A percentile compares a stretch with the other conserved stretches of the same genome.
These are phyloP conservation scores for Cladosporium sp. DNA, from an alignment of 2,329 filamentous ascomycete species.

Conservation along the genomic window DNA sequence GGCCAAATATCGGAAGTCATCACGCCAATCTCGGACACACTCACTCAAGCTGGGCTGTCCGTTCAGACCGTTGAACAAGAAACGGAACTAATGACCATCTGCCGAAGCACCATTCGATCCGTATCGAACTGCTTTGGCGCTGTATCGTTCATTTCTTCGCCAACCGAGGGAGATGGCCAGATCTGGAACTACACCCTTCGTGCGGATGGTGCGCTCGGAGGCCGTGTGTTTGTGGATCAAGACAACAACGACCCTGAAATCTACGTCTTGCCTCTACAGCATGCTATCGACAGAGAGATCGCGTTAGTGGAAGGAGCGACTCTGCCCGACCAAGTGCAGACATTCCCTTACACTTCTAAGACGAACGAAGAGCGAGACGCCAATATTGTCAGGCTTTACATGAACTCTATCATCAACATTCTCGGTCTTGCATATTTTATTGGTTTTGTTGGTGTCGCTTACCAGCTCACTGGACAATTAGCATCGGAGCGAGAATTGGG, in stretches of 20 bases:
- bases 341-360: slow-evolving; percentile 73
- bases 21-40: slow-evolving; percentile 54
- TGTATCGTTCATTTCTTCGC: slow-evolving; percentile 71
- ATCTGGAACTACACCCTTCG: slow-evolving; percentile 85
- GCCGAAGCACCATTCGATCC: slow-evolving; percentile 54
- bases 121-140: slow-evolving; percentile 70
- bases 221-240: slow-evolving; percentile 60
- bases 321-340: slow-evolving; percentile 41
- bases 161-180: slow-evolving; percentile 60
- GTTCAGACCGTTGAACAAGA: slow-evolving; percentile 53
- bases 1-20: slow-evolving; percentile 73
- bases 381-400: slow-evolving; percentile 65
- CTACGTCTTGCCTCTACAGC: slow-evolving; percentile 75
- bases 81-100: slow-evolving; percentile 57
- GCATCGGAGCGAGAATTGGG: slow-evolving; percentile 81
- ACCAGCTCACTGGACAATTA: slow-evolving; percentile 82
- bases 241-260: slow-evolving; percentile 70
- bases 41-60: slow-evolving; percentile 52
- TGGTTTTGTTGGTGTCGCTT: slow-evolving; percentile 74
- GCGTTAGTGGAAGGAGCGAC: slow-evolving; percentile 48
- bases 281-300: slow-evolving; percentile 72
- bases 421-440: slow-evolving; percentile 76
- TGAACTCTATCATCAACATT: slow-evolving; percentile 68
- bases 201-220: slow-evolving; percentile 67
- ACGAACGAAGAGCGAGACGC: slow-evolving; percentile 64